phyloP scores from a whole-genome alignment of 2,329 filamentous ascomycete genomes.

The Cryphonectria japonica region DNA sequence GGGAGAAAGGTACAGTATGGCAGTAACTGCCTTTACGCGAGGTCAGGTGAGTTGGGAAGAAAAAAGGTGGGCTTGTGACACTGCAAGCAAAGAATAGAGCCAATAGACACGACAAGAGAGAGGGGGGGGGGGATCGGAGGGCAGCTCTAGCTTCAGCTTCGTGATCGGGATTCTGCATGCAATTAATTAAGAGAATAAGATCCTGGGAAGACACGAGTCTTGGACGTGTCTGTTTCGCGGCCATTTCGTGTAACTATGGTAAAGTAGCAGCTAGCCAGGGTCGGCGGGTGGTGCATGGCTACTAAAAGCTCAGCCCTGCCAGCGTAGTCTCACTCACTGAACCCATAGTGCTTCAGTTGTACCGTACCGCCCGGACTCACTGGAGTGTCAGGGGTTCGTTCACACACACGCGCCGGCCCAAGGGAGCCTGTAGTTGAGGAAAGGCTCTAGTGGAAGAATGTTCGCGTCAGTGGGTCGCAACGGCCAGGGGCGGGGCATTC shows the following conservation, averaged over 20 bases:
- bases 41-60: slow-evolving; percentile 19
- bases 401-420: too few relatives aligned
- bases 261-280: not conserved
- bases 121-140: not conserved
- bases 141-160: not conserved
- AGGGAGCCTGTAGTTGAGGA: not conserved
- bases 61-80: not conserved
- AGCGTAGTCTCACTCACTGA: not conserved
- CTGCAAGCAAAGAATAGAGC: not conserved
- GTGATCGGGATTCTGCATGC: slow-evolving; percentile 29
- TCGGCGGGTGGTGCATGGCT: too few relatives aligned
- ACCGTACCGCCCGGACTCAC: too few relatives aligned
- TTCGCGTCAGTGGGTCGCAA: not conserved
- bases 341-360: not conserved
- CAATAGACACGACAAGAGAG: slow-evolving; percentile 4
- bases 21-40: slow-evolving; percentile 13
- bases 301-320: not conserved
- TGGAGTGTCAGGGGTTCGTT: too few relatives aligned
- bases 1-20: not conserved
- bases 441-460: not conserved
- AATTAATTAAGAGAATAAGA: slow-evolving; percentile 38
- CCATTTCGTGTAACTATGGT: slow-evolving; percentile 22
- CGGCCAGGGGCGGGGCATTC: slow-evolving; percentile 6
- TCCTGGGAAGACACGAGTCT: slow-evolving; percentile 34
- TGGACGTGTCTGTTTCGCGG: slow-evolving; percentile 30